Evolutionary conservation across 1,284 basidiomycete species (phyloP).

Genomic region (Pisolithus thermaeus): DNA sequence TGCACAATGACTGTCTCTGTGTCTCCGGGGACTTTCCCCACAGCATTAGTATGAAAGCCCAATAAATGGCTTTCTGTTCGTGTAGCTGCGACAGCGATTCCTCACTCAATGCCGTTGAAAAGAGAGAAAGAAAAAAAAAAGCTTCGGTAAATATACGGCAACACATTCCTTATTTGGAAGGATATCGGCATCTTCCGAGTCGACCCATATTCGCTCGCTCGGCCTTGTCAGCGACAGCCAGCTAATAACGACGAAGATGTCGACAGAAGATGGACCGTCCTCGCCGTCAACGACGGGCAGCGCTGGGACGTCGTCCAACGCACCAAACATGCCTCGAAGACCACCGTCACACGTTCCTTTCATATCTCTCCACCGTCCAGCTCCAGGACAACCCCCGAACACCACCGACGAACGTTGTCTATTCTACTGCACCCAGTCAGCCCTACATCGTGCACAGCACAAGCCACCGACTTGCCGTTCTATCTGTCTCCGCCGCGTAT

Average conservation of each 20-base stretch:
- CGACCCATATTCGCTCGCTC: too few species aligned
- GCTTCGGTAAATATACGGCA: background rate
- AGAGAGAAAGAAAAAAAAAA: conserved; percentile 9
- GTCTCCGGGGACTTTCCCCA: conserved; percentile 91
- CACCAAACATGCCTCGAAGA: background rate
- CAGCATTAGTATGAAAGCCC: conserved; percentile 50
- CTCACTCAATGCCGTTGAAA: conserved; percentile 49
- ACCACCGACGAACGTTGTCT: conserved; percentile 69
- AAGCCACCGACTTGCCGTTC: conserved; percentile 59
- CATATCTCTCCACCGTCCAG: conserved; percentile 23
- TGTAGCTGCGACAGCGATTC: conserved; percentile 79
- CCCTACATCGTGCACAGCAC: conserved; percentile 49
- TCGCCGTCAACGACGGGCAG: background rate
- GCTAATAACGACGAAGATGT: background rate
- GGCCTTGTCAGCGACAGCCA: background rate
- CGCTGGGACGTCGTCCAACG: background rate
- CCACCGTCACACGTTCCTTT: background rate
- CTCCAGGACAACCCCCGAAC: conserved; percentile 48
- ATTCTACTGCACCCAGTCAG: conserved; percentile 63
- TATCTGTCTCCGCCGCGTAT: conserved; percentile 66
- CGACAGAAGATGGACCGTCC: background rate
- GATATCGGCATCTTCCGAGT: background rate
- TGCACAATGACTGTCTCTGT: conserved; percentile 40
- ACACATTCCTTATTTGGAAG: background rate
- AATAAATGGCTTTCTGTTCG: conserved; percentile 48